These are phyloP conservation scores for Deinandra increscens DNA, from an alignment of 129 eudicot genomes.

Conservation along the genomic window DNA sequence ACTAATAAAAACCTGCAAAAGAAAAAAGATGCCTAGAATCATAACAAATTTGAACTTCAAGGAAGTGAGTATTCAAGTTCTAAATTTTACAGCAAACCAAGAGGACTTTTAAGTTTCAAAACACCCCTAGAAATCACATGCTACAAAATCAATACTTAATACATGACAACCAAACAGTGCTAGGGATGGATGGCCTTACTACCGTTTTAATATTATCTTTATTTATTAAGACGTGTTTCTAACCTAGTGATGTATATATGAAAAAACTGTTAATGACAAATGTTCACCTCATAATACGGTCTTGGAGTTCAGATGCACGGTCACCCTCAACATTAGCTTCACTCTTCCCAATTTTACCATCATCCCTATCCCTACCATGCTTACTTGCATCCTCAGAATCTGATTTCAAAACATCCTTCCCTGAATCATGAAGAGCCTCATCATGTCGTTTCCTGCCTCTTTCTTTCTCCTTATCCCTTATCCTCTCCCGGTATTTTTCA, in stretches of 20 bases:
- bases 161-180: too few species aligned
- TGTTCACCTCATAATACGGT: constrained; percentile 57
- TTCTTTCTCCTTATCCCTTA: constrained; percentile 49
- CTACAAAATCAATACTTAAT: too few species aligned
- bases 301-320: constrained; percentile 48
- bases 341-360: constrained; percentile 26
- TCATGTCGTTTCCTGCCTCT: constrained; percentile 46
- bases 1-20: background rate
- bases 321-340: constrained; percentile 38
- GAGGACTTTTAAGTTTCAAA: background rate
- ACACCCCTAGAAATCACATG: too few species aligned
- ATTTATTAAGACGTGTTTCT: too few species aligned
- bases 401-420: constrained; percentile 37
- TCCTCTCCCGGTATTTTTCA: constrained; percentile 46
- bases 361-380: constrained; percentile 42
- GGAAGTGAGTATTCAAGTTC: background rate
- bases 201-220: too few species aligned
- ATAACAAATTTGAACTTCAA: background rate
- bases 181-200: too few species aligned
- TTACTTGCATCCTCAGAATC: constrained; percentile 39
- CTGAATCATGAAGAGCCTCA: constrained; percentile 10
- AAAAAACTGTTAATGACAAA: background rate
- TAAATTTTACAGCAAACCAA: background rate
- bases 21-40: background rate
- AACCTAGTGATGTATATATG: background rate